Evolutionary conservation across 1,284 basidiomycete genomes (phyloP), one percentile per base, ranked within the genome.

Genomic region (Puccinia coronata): DNA sequence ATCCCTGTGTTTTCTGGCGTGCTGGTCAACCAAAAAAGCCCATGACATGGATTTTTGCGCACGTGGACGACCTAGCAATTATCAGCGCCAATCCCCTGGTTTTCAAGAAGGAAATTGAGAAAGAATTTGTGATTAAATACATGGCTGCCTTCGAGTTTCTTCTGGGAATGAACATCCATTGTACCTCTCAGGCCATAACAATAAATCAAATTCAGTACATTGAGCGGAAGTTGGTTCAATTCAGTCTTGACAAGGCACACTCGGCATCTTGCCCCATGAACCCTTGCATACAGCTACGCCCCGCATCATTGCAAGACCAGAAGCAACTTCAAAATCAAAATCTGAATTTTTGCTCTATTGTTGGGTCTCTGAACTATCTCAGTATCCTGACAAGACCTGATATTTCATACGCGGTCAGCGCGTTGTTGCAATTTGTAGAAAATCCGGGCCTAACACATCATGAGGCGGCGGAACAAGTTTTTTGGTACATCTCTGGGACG

Each of bases 391-490:
- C 63, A 11, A 8, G 49, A 53, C 71, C 71, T 18, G 49, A 73
- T 36, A 47, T 73, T 34, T 31, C 47, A 8, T 41, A 34, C 39
- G 72, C 72, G 9, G 72, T 74, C 16, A 59, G 72, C 34, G 20
- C n/a, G 8, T n/a, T 74, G 6, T 74, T 28, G 14, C 72, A 74
- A 39, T 55, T 57, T 31, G n/a, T 74, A 25, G 72, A 74, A n/a
- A 34, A 36, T 23, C 72, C 72, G n/a, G 51, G 51, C 6, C 16
- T 74, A 9, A 16, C 11, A 6, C 72, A 74, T 59, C 59, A 55
- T 28, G 9, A 59, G 2, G 25, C 72, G 23, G 25, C 41, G 5
- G 25, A 6, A 11, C 72, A 74, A 18, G 72, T 74, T 6, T 74
- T 57, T 6, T 3, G 41, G 14, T 74, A 74, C 39, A 20, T 74